Evolutionary conservation across 108 stramenopile genomes (phyloP).

Genomic region (Schizochytrium sp.): DNA sequence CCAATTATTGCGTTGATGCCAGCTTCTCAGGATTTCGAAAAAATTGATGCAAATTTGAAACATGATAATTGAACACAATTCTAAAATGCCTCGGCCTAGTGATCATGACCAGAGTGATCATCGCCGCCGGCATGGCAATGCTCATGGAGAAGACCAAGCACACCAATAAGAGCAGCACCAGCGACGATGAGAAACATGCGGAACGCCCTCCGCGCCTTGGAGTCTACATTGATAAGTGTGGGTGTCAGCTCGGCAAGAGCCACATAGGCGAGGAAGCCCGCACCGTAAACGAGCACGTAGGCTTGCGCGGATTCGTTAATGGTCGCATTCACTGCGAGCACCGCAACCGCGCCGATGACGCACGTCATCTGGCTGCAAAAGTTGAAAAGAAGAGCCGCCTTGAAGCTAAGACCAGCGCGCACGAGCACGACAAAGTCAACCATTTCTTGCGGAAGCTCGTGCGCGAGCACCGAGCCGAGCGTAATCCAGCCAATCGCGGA

Average conservation of each 20-base stretch:
- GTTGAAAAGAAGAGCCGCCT: neutral
- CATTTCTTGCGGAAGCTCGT: conserved; percentile 15
- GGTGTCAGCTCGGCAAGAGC: neutral
- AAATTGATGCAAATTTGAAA: too few relatives aligned
- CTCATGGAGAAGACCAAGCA: neutral
- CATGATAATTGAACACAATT: too few relatives aligned
- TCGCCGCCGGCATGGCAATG: neutral
- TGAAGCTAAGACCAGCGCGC: neutral
- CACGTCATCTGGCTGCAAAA: neutral
- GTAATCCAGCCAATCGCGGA: neutral
- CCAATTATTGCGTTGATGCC: too few relatives aligned
- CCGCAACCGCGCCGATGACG: neutral
- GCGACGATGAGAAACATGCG: neutral
- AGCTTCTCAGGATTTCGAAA: too few relatives aligned
- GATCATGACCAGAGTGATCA: too few relatives aligned
- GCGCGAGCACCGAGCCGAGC: neutral
- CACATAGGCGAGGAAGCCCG: neutral
- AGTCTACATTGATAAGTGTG: neutral
- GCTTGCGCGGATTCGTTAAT: neutral
- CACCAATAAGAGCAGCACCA: neutral
- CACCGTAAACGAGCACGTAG: neutral
- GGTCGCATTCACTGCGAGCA: neutral
- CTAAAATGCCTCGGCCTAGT: too few relatives aligned
- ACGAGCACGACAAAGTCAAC: conserved; percentile 8
- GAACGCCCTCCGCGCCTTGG: neutral